Evolutionary conservation across 345 rosid species (phyloP).

Genomic region (Citrus mangshanensis): DNA sequence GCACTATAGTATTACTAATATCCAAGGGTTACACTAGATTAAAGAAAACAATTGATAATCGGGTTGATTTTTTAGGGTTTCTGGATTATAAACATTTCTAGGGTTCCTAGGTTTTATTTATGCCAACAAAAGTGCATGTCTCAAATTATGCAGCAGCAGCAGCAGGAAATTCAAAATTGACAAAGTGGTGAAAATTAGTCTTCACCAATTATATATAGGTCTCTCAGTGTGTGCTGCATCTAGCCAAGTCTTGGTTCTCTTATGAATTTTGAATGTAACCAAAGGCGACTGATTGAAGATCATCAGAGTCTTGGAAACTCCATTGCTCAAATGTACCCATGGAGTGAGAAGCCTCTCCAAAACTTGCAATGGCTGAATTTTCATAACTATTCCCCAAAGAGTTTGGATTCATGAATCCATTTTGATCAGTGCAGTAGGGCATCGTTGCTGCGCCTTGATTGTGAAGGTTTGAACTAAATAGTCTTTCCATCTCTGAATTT

Average conservation of each 20-base stretch:
- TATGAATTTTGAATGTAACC: slow-evolving; percentile 56
- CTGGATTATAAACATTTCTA: slow-evolving; percentile 28
- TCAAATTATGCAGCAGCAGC: slow-evolving; percentile 29
- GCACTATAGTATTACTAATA: slow-evolving; percentile 16
- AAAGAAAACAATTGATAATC: slow-evolving; percentile 15
- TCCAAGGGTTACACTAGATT: slow-evolving; percentile 29
- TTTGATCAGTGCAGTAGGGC: slow-evolving; percentile 22
- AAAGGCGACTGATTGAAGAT: slow-evolving; percentile 57
- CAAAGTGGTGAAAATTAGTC: slow-evolving; percentile 15
- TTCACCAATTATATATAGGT: slow-evolving; percentile 25
- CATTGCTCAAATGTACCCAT: slow-evolving; percentile 50
- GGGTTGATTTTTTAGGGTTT: slow-evolving; percentile 37
- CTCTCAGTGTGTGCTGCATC: not conserved
- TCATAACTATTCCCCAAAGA: slow-evolving; percentile 34
- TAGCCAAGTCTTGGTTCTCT: not conserved
- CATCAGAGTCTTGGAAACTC: slow-evolving; percentile 63
- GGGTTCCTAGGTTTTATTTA: slow-evolving; percentile 49
- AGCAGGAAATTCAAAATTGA: slow-evolving; percentile 32
- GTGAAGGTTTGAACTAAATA: slow-evolving; percentile 10
- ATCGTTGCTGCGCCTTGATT: slow-evolving; percentile 5
- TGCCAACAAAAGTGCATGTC: slow-evolving; percentile 41
- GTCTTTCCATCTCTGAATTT: slow-evolving; percentile 25
- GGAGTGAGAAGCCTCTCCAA: slow-evolving; percentile 52
- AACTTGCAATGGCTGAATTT: slow-evolving; percentile 38
- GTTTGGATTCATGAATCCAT: slow-evolving; percentile 35